Conservation (phyloP, 805 yeast genomes). For the Candida gorgasii region DNA sequence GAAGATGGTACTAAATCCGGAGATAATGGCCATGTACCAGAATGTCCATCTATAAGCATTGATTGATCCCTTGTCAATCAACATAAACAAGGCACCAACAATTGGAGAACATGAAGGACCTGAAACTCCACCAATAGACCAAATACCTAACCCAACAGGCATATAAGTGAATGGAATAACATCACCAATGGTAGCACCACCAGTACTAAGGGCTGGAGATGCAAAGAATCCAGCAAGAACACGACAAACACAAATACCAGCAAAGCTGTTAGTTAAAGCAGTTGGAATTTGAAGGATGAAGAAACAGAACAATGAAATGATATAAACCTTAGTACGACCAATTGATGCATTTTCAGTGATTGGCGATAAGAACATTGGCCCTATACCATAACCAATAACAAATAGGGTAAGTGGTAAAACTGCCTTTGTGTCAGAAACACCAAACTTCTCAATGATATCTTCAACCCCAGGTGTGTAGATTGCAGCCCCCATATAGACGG, state of each 20-base stretch:
- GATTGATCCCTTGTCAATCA: constrained; percentile 29
- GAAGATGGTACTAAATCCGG: constrained; percentile 37
- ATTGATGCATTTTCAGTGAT: constrained; percentile 54
- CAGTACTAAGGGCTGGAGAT: constrained; percentile 57
- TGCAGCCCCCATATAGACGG: constrained; percentile 54
- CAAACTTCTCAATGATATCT: constrained; percentile 39
- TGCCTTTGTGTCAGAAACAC: constrained; percentile 44
- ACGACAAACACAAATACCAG: constrained; percentile 52
- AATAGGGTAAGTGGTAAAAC: constrained; percentile 55
- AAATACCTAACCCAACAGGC: constrained; percentile 49
- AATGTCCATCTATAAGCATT: constrained; percentile 35
- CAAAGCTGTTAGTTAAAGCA: constrained; percentile 53
- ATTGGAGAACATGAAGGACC: constrained; percentile 62
- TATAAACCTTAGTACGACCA: constrained; percentile 56
- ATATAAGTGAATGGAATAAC: constrained; percentile 40
- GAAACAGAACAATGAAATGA: constrained; percentile 49
- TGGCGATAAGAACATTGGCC: constrained; percentile 63
- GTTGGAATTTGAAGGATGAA: constrained; percentile 57
- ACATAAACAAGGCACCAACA: constrained; percentile 55
- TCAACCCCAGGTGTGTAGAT: constrained; percentile 55
- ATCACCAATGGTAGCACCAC: constrained; percentile 60
- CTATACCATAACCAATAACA: constrained; percentile 63
- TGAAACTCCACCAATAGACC: constrained; percentile 55
- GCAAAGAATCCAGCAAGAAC: constrained; percentile 57
- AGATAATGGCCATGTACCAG: constrained; percentile 49